These are phyloP conservation scores for Arabidopsis lyrata DNA, from an alignment of 441 rosid genomes.

Conservation along the genomic window DNA sequence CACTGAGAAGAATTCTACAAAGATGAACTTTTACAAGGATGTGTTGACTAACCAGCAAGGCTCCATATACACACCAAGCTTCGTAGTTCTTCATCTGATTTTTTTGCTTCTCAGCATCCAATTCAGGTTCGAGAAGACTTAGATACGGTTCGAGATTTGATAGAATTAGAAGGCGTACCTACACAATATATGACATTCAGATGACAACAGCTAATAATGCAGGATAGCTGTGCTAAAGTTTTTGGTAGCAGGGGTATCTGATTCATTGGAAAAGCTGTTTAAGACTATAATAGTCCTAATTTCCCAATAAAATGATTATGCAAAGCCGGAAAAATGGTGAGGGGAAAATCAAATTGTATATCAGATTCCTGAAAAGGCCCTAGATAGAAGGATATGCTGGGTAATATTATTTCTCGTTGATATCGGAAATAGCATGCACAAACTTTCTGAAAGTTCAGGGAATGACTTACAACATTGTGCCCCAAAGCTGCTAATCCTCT, in stretches of 20 bases:
- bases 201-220: neutral
- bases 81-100: constrained; percentile 89
- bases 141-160: constrained; percentile 86
- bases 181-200: constrained; percentile 30
- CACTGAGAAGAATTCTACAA: constrained; percentile 18
- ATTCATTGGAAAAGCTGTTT: constrained; percentile 1
- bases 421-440: constrained; percentile 11
- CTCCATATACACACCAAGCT: constrained; percentile 96
- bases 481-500: constrained; percentile 94
- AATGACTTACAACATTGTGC: constrained; percentile 76
- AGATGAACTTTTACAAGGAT: neutral
- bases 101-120: constrained; percentile 82
- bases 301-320: constrained; percentile 19
- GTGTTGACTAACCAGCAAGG: constrained; percentile 68
- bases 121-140: constrained; percentile 86
- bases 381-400: constrained; percentile 16
- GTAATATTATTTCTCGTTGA: neutral
- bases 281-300: constrained; percentile 2
- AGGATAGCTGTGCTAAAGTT: constrained; percentile 12
- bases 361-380: constrained; percentile 1
- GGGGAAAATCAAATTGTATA: neutral
- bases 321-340: constrained; percentile 3
- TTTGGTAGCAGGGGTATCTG: constrained; percentile 6
- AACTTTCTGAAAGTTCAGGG: constrained; percentile 25
- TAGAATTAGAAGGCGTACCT: constrained; percentile 83